phyloP scores from a whole-genome alignment of 2,329 filamentous ascomycete genomes.

The Setomelanomma holmii region DNA sequence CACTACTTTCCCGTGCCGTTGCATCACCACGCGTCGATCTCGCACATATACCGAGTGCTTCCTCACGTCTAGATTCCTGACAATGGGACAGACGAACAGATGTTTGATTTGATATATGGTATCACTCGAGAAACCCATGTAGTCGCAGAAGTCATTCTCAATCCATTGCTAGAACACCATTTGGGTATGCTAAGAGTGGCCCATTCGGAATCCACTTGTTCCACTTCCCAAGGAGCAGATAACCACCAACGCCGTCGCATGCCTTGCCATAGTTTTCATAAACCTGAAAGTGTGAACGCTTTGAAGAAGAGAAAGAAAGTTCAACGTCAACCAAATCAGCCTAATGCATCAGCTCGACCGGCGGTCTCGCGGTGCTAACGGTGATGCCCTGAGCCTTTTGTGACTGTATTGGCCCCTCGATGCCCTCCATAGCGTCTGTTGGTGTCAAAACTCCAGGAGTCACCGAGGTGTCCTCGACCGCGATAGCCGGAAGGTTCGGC shows the following conservation, averaged over 20 bases:
- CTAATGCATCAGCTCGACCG: conserved; percentile 49
- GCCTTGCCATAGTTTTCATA: conserved; percentile 14
- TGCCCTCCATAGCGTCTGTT: conserved; percentile 50
- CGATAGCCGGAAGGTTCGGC: conserved; percentile 66
- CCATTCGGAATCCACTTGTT: too few relatives aligned
- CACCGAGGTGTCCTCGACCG: conserved; percentile 67
- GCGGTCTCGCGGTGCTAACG: conserved; percentile 46
- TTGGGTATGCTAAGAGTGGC: too few relatives aligned
- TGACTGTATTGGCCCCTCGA: conserved; percentile 44
- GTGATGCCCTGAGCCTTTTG: conserved; percentile 44
- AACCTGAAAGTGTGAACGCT: conserved; percentile 21
- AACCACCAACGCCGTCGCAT: conserved; percentile 35
- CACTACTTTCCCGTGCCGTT: too few relatives aligned
- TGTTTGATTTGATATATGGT: too few relatives aligned
- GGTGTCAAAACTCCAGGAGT: conserved; percentile 57
- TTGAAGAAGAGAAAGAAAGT: conserved; percentile 12
- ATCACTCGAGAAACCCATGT: too few relatives aligned
- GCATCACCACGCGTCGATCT: too few relatives aligned
- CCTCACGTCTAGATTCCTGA: too few relatives aligned
- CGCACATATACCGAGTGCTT: too few relatives aligned
- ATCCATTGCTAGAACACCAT: too few relatives aligned
- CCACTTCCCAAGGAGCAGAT: too few relatives aligned
- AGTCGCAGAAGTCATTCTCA: too few relatives aligned
- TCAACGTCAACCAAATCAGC: neutral
- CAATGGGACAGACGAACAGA: too few relatives aligned